phyloP scores from a whole-genome alignment of 805 yeast species.

The Cyberlindnera meyerae region DNA sequence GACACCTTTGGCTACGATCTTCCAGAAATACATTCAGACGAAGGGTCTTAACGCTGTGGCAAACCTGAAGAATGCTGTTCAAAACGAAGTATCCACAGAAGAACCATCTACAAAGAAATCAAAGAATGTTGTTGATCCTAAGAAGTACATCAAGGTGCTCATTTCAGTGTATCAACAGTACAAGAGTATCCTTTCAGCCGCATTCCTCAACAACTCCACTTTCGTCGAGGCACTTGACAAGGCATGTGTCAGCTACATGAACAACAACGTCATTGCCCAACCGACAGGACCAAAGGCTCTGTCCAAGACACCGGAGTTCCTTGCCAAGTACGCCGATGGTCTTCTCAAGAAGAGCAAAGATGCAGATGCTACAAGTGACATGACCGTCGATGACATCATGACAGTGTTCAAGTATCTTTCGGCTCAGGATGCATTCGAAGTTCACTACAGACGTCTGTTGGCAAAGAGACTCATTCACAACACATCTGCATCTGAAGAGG shows the following conservation, averaged over 20 bases:
- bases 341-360: conserved; percentile 72
- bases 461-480: conserved; percentile 87
- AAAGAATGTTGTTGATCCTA: conserved; percentile 49
- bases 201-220: conserved; percentile 69
- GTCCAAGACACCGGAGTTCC: conserved; percentile 86
- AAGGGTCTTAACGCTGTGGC: conserved; percentile 61
- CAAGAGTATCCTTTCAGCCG: conserved; percentile 53
- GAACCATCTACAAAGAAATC: conserved; percentile 30
- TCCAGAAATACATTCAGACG: conserved; percentile 65
- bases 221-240: conserved; percentile 85
- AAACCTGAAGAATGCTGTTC: conserved; percentile 40
- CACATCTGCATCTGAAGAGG: conserved; percentile 73
- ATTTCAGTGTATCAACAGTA: conserved; percentile 66
- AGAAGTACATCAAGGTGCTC: conserved; percentile 71
- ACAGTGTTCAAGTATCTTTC: conserved; percentile 80
- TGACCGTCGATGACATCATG: conserved; percentile 83
- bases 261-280: conserved; percentile 74
- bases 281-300: conserved; percentile 31
- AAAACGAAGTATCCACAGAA: conserved; percentile 14
- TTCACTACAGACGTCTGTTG: conserved; percentile 80
- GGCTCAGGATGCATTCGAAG: conserved; percentile 94
- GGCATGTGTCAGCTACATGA: conserved; percentile 83
- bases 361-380: conserved; percentile 58
- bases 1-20: conserved; percentile 67
- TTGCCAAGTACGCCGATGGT: conserved; percentile 86